Evolutionary conservation across 257 asterid genomes (phyloP).

Genomic region (Salvia miltiorrhiza): DNA sequence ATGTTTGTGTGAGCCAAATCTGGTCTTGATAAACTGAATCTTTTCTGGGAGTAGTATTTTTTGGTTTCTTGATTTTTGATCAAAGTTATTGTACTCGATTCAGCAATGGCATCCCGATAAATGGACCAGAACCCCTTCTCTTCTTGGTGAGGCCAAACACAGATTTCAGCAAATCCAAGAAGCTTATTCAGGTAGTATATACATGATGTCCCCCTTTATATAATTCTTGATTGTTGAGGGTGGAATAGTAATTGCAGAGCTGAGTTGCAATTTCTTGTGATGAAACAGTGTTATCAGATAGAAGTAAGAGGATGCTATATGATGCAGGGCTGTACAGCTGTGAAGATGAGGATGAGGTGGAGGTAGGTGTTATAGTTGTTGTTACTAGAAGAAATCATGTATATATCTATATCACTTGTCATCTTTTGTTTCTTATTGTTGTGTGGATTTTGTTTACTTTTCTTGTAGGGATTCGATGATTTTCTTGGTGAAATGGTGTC

Average conservation of each 20-base stretch:
- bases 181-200: conserved; percentile 80
- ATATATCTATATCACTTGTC: not conserved
- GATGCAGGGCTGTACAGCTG: conserved; percentile 68
- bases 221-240: not conserved
- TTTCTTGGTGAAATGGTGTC: conserved; percentile 79
- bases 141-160: conserved; percentile 61
- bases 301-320: conserved; percentile 56
- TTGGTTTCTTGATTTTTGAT: not conserved
- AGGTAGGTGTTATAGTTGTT: conserved; percentile 26
- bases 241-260: no score
- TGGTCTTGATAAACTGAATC: not conserved
- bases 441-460: not conserved
- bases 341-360: conserved; percentile 55
- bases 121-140: conserved; percentile 56
- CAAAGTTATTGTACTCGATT: conserved; percentile 19
- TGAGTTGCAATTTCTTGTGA: not conserved
- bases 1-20: conserved; percentile 4
- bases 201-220: not conserved
- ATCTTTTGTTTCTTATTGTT: no score
- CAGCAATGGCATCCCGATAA: conserved; percentile 98
- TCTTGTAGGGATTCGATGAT: conserved; percentile 60
- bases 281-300: conserved; percentile 70
- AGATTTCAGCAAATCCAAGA: conserved; percentile 85
- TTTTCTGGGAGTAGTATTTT: not conserved
- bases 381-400: not conserved